Percentiles rank a stretch among this genome's conserved stretches.
Evolutionary conservation across 805 yeast genomes (phyloP).

Genomic region (Nakazawaea pomicola): DNA sequence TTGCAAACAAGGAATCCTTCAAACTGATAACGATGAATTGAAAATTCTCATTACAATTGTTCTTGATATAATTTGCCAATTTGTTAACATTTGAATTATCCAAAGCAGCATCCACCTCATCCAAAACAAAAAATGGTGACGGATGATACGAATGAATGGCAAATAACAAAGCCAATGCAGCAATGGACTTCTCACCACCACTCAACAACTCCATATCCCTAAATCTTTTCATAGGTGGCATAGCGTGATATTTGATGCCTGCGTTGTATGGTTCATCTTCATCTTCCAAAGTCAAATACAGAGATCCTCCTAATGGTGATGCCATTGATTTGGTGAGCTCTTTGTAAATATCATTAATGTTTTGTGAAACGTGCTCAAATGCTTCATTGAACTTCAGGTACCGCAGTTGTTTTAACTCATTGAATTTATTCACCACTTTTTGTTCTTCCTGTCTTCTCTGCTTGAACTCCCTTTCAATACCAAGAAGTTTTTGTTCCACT

Average conservation of each 20-base stretch:
- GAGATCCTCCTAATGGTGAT: slow-evolving; percentile 88
- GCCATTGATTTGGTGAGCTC: slow-evolving; percentile 73
- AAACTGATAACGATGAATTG: slow-evolving; percentile 93
- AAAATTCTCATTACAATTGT: slow-evolving; percentile 68
- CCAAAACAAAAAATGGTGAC: slow-evolving; percentile 92
- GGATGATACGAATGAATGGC: slow-evolving; percentile 90
- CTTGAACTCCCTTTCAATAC: slow-evolving; percentile 60
- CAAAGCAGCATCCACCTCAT: slow-evolving; percentile 97
- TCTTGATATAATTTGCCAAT: slow-evolving; percentile 80
- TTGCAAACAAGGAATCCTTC: slow-evolving; percentile 81
- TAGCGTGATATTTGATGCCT: slow-evolving; percentile 87
- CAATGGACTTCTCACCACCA: slow-evolving; percentile 96
- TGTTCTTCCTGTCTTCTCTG: slow-evolving; percentile 58
- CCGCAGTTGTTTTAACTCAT: slow-evolving; percentile 54
- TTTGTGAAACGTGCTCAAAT: slow-evolving; percentile 66
- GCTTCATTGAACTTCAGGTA: slow-evolving; percentile 63
- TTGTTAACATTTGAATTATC: slow-evolving; percentile 84
- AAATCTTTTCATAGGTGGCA: slow-evolving; percentile 94
- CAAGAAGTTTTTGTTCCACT: slow-evolving; percentile 54
- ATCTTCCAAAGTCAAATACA: slow-evolving; percentile 79
- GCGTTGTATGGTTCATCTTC: slow-evolving; percentile 83
- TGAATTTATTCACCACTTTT: slow-evolving; percentile 48
- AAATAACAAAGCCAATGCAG: slow-evolving; percentile 88
- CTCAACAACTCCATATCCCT: slow-evolving; percentile 88
- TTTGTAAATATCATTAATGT: slow-evolving; percentile 74